phyloP scores from a whole-genome alignment of 148 eudicot species.

The Chenopodium album region DNA sequence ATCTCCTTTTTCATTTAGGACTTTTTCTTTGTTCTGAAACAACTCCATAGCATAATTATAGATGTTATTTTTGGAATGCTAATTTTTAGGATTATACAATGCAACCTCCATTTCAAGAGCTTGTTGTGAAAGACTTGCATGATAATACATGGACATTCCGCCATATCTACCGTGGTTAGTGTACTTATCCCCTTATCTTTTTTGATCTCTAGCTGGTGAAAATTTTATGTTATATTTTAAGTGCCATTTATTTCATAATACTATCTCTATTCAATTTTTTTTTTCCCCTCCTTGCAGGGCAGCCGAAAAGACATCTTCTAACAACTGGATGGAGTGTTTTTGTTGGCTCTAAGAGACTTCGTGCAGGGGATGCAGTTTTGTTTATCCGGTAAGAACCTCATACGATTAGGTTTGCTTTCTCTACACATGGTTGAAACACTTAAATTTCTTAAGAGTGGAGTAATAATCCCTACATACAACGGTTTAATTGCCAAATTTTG shows the following conservation, averaged over 20 bases:
- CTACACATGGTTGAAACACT: not conserved
- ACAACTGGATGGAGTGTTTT: constrained; percentile 99
- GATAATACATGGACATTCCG: constrained; percentile 97
- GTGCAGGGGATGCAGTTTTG: constrained; percentile 91
- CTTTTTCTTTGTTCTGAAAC: not conserved
- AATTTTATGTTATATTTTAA: not conserved
- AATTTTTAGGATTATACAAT: constrained; percentile 75
- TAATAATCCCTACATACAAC: not conserved
- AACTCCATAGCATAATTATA: too few relatives aligned
- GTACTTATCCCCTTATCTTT: not conserved
- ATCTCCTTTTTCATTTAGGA: not conserved
- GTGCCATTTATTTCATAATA: not conserved
- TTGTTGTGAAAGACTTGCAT: constrained; percentile 92
- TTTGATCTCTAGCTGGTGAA: constrained; percentile 1
- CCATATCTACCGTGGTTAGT: constrained; percentile 91
- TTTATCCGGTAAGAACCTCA: constrained; percentile 63
- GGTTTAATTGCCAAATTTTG: not conserved
- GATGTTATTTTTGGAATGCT: not conserved
- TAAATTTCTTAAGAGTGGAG: not conserved
- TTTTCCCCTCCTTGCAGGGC: constrained; percentile 46
- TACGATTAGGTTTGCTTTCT: not conserved
- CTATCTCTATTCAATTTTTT: not conserved
- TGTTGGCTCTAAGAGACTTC: constrained; percentile 88
- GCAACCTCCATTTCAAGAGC: constrained; percentile 99
- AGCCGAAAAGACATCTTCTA: constrained; percentile 93